phyloP scores from a whole-genome alignment of 1,284 basidiomycete genomes.

The Trametes sp. region DNA sequence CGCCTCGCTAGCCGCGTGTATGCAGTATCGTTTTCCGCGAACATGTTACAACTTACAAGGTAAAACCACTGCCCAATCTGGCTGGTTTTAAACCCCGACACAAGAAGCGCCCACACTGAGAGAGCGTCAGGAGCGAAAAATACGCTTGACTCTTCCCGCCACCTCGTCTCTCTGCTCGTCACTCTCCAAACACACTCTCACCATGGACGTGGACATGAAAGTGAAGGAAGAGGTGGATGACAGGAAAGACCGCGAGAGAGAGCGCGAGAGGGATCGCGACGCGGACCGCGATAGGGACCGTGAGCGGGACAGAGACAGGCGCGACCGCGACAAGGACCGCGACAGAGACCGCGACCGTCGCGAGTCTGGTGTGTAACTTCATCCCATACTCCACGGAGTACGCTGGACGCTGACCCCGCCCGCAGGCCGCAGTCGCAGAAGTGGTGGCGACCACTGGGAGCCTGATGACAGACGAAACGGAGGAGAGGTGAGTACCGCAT shows the following conservation, averaged over 20 bases:
- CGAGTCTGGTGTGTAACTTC: conserved; percentile 55
- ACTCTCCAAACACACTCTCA: conserved; percentile 13
- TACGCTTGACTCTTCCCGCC: conserved; percentile 21
- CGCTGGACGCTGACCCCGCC: conserved; percentile 5
- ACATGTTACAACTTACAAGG: too few relatives aligned
- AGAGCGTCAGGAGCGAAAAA: conserved; percentile 20
- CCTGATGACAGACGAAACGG: conserved; percentile 72
- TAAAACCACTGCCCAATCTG: background rate
- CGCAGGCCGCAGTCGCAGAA: conserved; percentile 50
- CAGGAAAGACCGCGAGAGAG: conserved; percentile 48
- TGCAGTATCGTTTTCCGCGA: too few relatives aligned
- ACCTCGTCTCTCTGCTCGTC: conserved; percentile 16
- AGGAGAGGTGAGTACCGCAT: conserved; percentile 57
- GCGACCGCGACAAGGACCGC: conserved; percentile 47
- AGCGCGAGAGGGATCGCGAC: conserved; percentile 50
- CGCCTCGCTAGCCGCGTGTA: too few relatives aligned
- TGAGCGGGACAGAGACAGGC: conserved; percentile 45
- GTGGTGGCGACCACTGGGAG: conserved; percentile 75
- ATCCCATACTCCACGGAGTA: background rate
- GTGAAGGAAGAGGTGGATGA: conserved; percentile 74
- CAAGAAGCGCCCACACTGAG: conserved; percentile 3
- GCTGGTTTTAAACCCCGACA: conserved; percentile 12
- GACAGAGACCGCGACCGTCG: conserved; percentile 51
- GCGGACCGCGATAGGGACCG: conserved; percentile 55
- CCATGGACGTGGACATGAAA: conserved; percentile 84